phyloP scores from a whole-genome alignment of 2,329 filamentous ascomycete genomes.

The Aspergillus japonicus region DNA sequence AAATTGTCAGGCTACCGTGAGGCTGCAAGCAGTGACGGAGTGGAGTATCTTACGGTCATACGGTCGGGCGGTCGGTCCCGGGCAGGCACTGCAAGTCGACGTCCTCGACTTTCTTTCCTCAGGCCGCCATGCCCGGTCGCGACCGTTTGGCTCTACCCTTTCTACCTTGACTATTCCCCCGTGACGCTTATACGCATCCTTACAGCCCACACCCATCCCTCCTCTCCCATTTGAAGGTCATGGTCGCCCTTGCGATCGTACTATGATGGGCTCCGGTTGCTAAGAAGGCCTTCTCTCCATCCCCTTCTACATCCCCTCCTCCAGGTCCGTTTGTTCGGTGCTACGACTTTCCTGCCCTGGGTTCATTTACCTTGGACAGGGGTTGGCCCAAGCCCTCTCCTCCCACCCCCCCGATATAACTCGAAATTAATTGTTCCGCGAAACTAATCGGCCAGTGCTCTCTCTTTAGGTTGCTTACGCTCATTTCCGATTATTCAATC shows the following conservation, averaged over 20 bases:
- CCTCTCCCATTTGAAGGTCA: background rate
- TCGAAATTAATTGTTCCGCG: slow-evolving; percentile 1
- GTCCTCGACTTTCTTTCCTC: background rate
- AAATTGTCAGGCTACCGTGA: background rate
- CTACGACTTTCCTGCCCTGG: background rate
- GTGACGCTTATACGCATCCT: background rate
- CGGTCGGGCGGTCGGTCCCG: background rate
- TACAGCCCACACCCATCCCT: background rate
- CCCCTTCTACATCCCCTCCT: slow-evolving; percentile 6
- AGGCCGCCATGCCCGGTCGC: background rate
- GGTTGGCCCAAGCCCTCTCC: slow-evolving; percentile 1
- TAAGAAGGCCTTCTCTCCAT: background rate
- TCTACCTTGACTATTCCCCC: background rate
- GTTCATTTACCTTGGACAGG: background rate
- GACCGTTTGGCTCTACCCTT: background rate
- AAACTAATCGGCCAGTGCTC: slow-evolving; percentile 11
- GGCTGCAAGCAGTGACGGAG: background rate
- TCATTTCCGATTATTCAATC: slow-evolving; percentile 15
- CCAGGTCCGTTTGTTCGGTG: slow-evolving; percentile 13
- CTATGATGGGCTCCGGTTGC: slow-evolving; percentile 4
- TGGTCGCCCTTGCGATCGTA: slow-evolving; percentile 4
- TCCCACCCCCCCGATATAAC: slow-evolving; percentile 2
- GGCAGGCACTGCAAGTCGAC: background rate
- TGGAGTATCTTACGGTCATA: background rate
- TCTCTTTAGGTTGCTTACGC: slow-evolving; percentile 17